Evolutionary conservation across 305 asterid species (phyloP), one percentile per base, ranked within the genome.

Genomic region (Solanum hybrid): DNA sequence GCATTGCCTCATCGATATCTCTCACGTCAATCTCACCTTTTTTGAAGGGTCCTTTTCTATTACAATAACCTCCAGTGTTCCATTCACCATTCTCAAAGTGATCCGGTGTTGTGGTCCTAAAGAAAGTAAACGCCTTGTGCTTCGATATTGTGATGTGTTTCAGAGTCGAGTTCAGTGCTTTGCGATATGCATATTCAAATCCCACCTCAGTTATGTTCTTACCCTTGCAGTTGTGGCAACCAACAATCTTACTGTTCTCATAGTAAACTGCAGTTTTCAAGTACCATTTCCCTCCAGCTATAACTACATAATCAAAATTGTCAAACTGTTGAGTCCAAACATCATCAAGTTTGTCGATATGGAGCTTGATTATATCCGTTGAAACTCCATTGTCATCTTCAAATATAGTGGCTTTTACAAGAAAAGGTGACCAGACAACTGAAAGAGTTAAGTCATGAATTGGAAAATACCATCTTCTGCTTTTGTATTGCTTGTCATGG

Each of bases 1-100:
- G 90, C 98, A 94, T 90, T 7, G 87, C 51, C 29, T 78, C 92
- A 88, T 96, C 96, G n/a, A 92, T 79, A 4, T 88, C 90, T 1
- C 77, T 89, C 7, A 93, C 29, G 29, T 92, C 92, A 19, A 93
- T 64, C 89, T 95, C 97, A 0, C 95, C 95, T 71, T 78, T 94
- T 79, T 56, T 92, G 77, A 93, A 95, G 0, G 98, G 99, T 31
- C 38, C 88, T 4, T 95, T 94, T 89, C 97, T 88, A 91, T 95
- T 95, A 87, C 99, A 95, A 51, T 94, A 95, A 1, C 99, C 99
- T 1, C 97, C 98, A 0, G 91, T 81, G 90, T 94, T 88, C 98
- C 99, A 96, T 78, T 92, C 96, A 1, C 98, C 99, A 10, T 95
- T 93, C 93, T 95, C 98, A 27, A 96, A 96, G 88, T 96, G 99